Base-by-base conservation (phyloP, 306 rosid genomes). In the Malus asiatica region DNA sequence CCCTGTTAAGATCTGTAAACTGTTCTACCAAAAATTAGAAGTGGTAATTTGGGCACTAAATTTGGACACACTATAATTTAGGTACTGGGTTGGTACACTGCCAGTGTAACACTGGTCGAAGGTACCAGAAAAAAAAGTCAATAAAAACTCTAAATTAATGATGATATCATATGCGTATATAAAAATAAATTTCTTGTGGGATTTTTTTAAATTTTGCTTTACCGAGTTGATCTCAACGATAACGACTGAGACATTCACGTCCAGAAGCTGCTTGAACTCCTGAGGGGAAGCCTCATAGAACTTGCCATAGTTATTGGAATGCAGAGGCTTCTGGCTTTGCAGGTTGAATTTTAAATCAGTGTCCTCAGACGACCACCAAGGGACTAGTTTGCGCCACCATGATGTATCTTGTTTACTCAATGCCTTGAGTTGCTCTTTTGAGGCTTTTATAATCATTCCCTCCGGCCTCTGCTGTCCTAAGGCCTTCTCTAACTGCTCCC, bases 331-430 rank as follows among this genome's bases (percentile, higher is more conserved):
- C 27, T 66, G 32, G 68, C 53, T 70, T 29, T 23, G 68, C 11
- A 84, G 82, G n/a, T 73, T 74, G 75, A 84, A 77, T 4, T 27
- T 30, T 11, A 84, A 84, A 16, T 58, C 63, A 20, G 25, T 20
- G 8, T 77, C 77, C 5, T 18, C 45, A 10, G 80, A 40, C 11
- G 45, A 9, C 45, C 45, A 20, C 23, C 72, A 65, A 5, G 57
- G 82, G 30, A 74, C 68, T 44, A 62, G 66, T n/a, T 60, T 35
- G 46, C 20, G 55, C 74, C 74, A 55, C 1, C 73, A 20, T 0
- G 87, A 72, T 6, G 85, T 58, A 59, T 81, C 83, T 19, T 68
- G 66, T 44, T 76, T 77, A 52, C 85, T 86, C 83, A 86, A 69
- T 16, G 83, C 77, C 66, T 51, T 72, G 57, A 86, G 76, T 22